Evolutionary conservation across 305 asterid species (phyloP).

Genomic region (Plantago lanceolata): DNA sequence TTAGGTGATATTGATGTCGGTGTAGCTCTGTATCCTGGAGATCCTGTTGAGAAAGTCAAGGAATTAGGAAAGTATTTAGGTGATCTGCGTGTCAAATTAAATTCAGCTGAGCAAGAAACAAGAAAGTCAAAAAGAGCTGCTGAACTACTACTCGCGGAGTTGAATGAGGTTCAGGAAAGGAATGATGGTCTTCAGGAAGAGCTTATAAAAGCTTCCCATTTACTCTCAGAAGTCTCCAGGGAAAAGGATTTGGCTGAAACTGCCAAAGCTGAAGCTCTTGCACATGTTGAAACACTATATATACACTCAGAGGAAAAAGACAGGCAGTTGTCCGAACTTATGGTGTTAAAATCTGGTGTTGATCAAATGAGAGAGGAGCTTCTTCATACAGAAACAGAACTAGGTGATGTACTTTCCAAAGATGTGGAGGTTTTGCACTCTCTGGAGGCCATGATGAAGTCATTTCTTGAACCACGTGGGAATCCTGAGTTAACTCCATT

Average conservation of each 20-base stretch:
- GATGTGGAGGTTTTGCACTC: constrained; percentile 59
- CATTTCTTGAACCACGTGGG: constrained; percentile 40
- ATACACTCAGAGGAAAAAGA: constrained; percentile 62
- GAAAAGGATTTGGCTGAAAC: constrained; percentile 61
- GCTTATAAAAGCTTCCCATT: constrained; percentile 47
- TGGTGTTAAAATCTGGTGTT: constrained; percentile 44
- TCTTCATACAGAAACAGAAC: constrained; percentile 41
- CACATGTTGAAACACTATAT: constrained; percentile 52
- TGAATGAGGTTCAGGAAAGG: constrained; percentile 98
- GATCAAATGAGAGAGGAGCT: constrained; percentile 55
- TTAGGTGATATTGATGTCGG: constrained; percentile 51
- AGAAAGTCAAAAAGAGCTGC: constrained; percentile 87
- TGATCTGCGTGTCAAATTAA: constrained; percentile 44
- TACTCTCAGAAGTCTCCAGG: constrained; percentile 60
- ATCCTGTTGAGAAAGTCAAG: constrained; percentile 56
- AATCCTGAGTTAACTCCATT: constrained; percentile 32
- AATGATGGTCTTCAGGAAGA: constrained; percentile 90
- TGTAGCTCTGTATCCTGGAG: constrained; percentile 30
- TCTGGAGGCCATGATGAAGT: constrained; percentile 46
- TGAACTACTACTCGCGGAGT: constrained; percentile 81
- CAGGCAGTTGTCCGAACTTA: constrained; percentile 54
- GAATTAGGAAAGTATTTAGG: constrained; percentile 46
- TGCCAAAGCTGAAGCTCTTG: constrained; percentile 62
- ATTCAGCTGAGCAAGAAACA: constrained; percentile 60
- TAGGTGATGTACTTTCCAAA: constrained; percentile 61